These are phyloP conservation scores for Apiospora pterosperma DNA, from an alignment of 2,329 filamentous ascomycete species.

Conservation along the genomic window DNA sequence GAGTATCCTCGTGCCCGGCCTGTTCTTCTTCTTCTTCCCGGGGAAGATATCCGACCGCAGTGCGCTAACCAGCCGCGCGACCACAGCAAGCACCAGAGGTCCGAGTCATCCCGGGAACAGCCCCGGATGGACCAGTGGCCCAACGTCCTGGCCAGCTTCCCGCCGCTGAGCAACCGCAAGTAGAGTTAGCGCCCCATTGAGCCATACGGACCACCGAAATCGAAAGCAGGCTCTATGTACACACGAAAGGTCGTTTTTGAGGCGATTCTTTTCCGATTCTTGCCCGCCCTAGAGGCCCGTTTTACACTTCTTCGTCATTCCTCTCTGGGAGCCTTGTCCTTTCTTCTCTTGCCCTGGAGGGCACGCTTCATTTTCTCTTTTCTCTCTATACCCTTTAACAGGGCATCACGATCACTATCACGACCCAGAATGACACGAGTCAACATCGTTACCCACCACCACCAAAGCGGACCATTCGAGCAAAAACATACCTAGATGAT, in stretches of 20 bases:
- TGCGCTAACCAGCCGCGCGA: neutral
- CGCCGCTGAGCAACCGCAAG: neutral
- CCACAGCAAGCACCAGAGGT: neutral
- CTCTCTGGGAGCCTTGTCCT: neutral
- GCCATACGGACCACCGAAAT: neutral
- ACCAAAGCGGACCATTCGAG: neutral
- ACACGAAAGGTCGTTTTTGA: neutral
- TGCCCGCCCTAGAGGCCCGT: neutral
- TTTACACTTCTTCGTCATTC: neutral
- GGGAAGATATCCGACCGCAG: neutral
- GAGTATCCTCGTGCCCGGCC: neutral
- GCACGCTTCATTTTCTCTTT: neutral
- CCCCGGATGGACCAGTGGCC: neutral
- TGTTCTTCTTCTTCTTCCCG: too few species aligned
- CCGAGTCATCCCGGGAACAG: neutral
- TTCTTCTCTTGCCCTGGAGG: neutral
- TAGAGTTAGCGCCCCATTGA: neutral
- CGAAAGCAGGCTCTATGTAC: neutral
- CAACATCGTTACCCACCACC: neutral
- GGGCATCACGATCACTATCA: constrained; percentile 1
- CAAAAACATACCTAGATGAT: neutral
- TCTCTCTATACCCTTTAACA: neutral
- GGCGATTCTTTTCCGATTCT: neutral
- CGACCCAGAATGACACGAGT: neutral
- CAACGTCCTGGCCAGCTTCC: neutral